A percentile compares a stretch with the other conserved stretches of the same genome.
Evolutionary conservation across 2,329 filamentous ascomycete species (phyloP).

Genomic region (Colletotrichum endophyticum): DNA sequence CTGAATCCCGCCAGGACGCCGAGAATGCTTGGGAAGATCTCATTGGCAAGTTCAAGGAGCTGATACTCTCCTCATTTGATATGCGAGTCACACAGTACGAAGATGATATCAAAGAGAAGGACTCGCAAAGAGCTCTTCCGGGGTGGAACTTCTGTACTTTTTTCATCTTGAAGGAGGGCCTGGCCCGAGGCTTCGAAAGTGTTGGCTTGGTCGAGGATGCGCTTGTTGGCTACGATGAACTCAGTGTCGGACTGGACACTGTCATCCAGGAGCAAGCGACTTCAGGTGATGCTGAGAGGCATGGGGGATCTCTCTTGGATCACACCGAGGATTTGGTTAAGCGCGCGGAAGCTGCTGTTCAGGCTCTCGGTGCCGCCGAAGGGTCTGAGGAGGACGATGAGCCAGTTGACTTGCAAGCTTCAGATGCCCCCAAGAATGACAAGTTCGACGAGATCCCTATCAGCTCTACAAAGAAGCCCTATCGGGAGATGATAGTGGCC

Average conservation of each 20-base stretch:
- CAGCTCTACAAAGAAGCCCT: slow-evolving; percentile 74
- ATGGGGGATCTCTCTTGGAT: slow-evolving; percentile 73
- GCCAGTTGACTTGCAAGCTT: slow-evolving; percentile 55
- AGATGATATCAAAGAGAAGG: slow-evolving; percentile 94
- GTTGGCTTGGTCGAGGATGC: slow-evolving; percentile 96
- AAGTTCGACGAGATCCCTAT: slow-evolving; percentile 64
- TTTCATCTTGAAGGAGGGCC: slow-evolving; percentile 94
- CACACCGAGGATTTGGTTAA: slow-evolving; percentile 77
- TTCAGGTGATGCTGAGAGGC: slow-evolving; percentile 63
- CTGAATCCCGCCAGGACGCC: slow-evolving; percentile 77
- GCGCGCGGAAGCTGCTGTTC: slow-evolving; percentile 57
- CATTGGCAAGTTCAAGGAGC: slow-evolving; percentile 82
- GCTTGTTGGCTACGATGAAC: slow-evolving; percentile 91
- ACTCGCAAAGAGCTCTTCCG: slow-evolving; percentile 82
- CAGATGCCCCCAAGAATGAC: slow-evolving; percentile 37
- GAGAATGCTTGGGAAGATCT: slow-evolving; percentile 85
- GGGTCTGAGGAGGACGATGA: slow-evolving; percentile 41
- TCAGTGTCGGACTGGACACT: slow-evolving; percentile 84
- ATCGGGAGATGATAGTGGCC: slow-evolving; percentile 88
- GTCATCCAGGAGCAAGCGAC: slow-evolving; percentile 76
- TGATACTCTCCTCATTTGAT: slow-evolving; percentile 91
- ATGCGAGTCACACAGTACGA: slow-evolving; percentile 91
- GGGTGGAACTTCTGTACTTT: slow-evolving; percentile 99
- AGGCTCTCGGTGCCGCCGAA: slow-evolving; percentile 33
- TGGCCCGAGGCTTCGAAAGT: slow-evolving; percentile 93